These are phyloP conservation scores for Corylus avellana DNA, from an alignment of 306 rosid genomes.

Conservation along the genomic window DNA sequence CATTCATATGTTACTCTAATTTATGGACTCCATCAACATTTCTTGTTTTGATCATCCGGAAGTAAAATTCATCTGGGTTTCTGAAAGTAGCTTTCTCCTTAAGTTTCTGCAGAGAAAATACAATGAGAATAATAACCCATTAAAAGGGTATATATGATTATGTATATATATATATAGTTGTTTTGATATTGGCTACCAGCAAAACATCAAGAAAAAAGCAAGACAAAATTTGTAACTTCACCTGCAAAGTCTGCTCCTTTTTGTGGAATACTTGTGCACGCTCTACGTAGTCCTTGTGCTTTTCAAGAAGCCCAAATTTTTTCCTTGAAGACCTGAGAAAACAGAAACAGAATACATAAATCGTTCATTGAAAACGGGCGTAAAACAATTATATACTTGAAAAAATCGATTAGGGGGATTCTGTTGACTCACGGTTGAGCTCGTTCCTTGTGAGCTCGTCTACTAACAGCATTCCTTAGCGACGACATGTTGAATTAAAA, in stretches of 20 bases:
- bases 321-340: conserved; percentile 56
- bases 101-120: conserved; percentile 55
- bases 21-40: conserved; percentile 69
- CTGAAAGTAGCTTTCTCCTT: conserved; percentile 69
- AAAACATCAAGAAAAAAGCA: background rate
- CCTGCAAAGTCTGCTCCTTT: conserved; percentile 70
- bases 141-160: background rate
- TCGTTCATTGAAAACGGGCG: background rate
- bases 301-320: conserved; percentile 78
- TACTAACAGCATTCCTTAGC: conserved; percentile 63
- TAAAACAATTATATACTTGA: background rate
- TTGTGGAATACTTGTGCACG: conserved; percentile 74
- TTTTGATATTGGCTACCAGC: background rate
- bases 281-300: conserved; percentile 82
- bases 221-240: conserved; percentile 1
- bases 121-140: conserved; percentile 2
- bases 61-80: conserved; percentile 81
- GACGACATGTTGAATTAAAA: conserved; percentile 55
- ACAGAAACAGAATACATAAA: background rate
- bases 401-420: background rate
- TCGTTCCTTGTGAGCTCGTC: conserved; percentile 83
- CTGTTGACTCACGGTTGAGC: conserved; percentile 64
- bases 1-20: conserved; percentile 38
- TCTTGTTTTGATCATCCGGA: conserved; percentile 65
- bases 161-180: too few relatives aligned